Evolutionary conservation across 768 basidiomycete genomes (phyloP).

Genomic region (Psilocybe azurescens): DNA sequence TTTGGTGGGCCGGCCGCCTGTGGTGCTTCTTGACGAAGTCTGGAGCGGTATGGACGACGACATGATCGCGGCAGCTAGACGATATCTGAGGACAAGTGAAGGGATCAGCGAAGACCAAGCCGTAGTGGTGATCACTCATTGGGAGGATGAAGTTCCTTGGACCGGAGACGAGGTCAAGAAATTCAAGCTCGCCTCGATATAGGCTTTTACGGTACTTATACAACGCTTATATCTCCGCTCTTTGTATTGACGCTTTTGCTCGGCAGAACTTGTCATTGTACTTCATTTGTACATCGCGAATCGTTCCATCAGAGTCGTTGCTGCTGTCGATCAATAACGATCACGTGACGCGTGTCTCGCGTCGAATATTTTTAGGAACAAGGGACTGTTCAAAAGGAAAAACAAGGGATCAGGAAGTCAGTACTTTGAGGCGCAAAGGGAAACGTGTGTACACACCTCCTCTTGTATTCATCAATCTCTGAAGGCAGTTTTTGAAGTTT

Average conservation of each 20-base stretch:
- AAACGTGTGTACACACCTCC: no score
- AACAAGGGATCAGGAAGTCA: not conserved
- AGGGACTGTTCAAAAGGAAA: constrained; percentile 30
- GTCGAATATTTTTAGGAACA: not conserved
- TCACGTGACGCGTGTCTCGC: not conserved
- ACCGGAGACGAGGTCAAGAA: constrained; percentile 46
- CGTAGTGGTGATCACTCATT: constrained; percentile 87
- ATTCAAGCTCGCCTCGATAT: constrained; percentile 8
- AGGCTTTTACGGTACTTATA: not conserved
- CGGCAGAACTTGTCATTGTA: no score
- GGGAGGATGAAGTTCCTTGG: constrained; percentile 94
- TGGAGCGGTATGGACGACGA: constrained; percentile 91
- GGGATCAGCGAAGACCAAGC: constrained; percentile 66
- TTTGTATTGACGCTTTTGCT: no score
- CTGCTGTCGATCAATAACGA: not conserved
- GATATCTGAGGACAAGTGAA: constrained; percentile 56
- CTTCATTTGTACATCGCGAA: no score
- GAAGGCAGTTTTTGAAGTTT: not conserved
- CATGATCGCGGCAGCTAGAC: constrained; percentile 70
- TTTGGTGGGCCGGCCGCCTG: constrained; percentile 70
- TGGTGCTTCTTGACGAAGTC: constrained; percentile 90
- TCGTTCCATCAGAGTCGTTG: not conserved
- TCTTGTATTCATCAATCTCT: not conserved
- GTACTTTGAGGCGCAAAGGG: no score
- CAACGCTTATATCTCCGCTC: no score